Evolutionary conservation across 2,329 filamentous ascomycete species (phyloP).

Genomic region (Cladosporium cucumerinum): DNA sequence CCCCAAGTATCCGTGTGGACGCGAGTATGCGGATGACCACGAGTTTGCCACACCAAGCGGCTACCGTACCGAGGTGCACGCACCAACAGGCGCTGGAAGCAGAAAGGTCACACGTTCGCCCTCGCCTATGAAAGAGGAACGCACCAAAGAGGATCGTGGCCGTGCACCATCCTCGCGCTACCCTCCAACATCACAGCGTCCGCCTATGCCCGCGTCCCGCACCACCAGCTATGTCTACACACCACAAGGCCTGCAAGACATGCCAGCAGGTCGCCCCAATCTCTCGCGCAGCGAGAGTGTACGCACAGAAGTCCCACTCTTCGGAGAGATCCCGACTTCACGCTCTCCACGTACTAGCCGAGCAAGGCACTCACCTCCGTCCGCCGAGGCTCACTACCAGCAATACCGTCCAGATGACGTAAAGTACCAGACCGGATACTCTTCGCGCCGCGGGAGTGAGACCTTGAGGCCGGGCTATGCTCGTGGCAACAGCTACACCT

Average conservation of each 20-base stretch:
- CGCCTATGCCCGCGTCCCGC: constrained; percentile 22
- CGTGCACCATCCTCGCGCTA: constrained; percentile 28
- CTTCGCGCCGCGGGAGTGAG: constrained; percentile 17
- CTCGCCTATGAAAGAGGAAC: constrained; percentile 24
- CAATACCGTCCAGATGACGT: constrained; percentile 39
- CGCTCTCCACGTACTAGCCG: constrained; percentile 11
- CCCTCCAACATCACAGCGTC: constrained; percentile 18
- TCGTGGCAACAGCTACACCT: constrained; percentile 10
- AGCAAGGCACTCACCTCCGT: constrained; percentile 32
- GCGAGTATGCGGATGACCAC: constrained; percentile 30
- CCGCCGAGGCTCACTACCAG: constrained; percentile 33
- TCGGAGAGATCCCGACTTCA: constrained; percentile 16
- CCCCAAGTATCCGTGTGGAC: constrained; percentile 26
- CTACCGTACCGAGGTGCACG: constrained; percentile 28
- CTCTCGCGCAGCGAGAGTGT: constrained; percentile 20
- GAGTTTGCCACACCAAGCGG: constrained; percentile 33
- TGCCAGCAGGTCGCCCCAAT: constrained; percentile 18
- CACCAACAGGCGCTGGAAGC: constrained; percentile 15
- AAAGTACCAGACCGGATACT: constrained; percentile 29
- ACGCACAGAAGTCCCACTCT: not conserved
- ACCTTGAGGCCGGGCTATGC: constrained; percentile 18
- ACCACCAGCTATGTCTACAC: constrained; percentile 31
- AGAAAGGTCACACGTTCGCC: constrained; percentile 28
- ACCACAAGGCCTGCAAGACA: constrained; percentile 20
- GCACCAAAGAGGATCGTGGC: constrained; percentile 7